Conservation (phyloP, 805 yeast genomes). For the Metschnikowia baotianmanensis region DNA sequence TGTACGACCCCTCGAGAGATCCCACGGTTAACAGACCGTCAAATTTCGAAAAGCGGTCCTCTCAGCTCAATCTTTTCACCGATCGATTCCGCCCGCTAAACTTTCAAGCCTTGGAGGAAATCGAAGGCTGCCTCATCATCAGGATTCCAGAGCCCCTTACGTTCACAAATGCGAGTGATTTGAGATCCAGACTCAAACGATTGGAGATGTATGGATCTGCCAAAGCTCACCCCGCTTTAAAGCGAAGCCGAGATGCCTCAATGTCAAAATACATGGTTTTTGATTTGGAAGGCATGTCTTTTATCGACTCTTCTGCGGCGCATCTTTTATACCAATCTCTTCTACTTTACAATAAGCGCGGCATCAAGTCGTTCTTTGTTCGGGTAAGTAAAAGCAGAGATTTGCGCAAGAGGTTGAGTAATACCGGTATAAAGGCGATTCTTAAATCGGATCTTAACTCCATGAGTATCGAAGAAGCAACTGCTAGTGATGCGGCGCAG, state of each 20-base stretch:
- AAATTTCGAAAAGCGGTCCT: conserved; percentile 7
- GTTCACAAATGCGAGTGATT: conserved; percentile 41
- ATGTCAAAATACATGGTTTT: conserved; percentile 43
- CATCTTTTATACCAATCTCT: conserved; percentile 33
- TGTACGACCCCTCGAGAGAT: not conserved
- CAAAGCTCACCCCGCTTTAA: conserved; percentile 42
- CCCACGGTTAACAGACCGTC: not conserved
- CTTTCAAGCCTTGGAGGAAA: conserved; percentile 37
- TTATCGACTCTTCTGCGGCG: conserved; percentile 43
- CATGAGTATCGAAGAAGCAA: conserved; percentile 20
- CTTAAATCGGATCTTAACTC: conserved; percentile 25
- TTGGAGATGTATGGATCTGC: conserved; percentile 45
- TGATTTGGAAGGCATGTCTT: conserved; percentile 43
- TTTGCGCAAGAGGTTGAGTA: conserved; percentile 28
- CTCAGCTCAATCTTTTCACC: conserved; percentile 33
- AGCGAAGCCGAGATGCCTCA: conserved; percentile 31
- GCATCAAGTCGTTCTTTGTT: conserved; percentile 35
- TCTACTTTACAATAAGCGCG: conserved; percentile 27
- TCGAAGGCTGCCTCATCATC: conserved; percentile 43
- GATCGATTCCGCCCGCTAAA: conserved; percentile 36
- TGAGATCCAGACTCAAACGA: conserved; percentile 36
- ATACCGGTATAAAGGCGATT: conserved; percentile 30
- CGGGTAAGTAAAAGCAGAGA: conserved; percentile 28
- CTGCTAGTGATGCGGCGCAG: not conserved
- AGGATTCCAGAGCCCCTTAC: conserved; percentile 45